These are phyloP conservation scores for Zasmidium cellare DNA, from an alignment of 2,329 filamentous ascomycete species.

Conservation along the genomic window DNA sequence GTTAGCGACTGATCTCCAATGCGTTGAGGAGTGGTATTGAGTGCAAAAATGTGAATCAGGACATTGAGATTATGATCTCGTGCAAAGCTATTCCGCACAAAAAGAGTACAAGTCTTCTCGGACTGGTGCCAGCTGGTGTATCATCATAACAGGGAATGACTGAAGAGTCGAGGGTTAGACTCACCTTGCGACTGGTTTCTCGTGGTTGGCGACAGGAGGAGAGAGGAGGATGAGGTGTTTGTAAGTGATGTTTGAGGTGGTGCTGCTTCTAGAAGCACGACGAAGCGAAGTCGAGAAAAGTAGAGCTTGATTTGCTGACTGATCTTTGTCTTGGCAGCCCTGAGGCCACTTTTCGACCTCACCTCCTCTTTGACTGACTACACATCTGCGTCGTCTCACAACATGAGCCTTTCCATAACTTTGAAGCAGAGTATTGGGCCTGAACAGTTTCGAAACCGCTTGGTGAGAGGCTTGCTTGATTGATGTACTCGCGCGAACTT, in stretches of 20 bases:
- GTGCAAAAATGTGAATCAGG: background rate
- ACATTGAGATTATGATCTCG: slow-evolving; percentile 6
- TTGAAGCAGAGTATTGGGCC: too few species aligned
- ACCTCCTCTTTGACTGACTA: too few species aligned
- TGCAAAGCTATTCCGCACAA: slow-evolving; percentile 22
- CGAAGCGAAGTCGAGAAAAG: too few species aligned
- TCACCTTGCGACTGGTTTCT: background rate
- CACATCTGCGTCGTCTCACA: too few species aligned
- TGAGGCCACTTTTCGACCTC: too few species aligned
- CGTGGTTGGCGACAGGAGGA: background rate
- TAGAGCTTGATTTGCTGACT: background rate
- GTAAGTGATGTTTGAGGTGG: background rate
- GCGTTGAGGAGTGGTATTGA: background rate
- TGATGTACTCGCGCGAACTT: too few species aligned
- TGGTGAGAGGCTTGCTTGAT: too few species aligned
- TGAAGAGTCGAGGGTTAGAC: background rate
- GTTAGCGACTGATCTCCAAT: background rate
- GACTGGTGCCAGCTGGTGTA: slow-evolving; percentile 18
- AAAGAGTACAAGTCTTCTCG: slow-evolving; percentile 19
- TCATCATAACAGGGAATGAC: slow-evolving; percentile 8
- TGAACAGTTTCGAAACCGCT: too few species aligned
- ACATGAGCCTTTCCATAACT: too few species aligned
- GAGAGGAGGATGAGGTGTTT: background rate
- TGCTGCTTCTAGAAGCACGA: background rate
- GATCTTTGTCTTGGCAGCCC: too few species aligned